These are phyloP conservation scores for Herpomyces periplanetae DNA, from an alignment of 2,329 filamentous ascomycete species.

Conservation along the genomic window DNA sequence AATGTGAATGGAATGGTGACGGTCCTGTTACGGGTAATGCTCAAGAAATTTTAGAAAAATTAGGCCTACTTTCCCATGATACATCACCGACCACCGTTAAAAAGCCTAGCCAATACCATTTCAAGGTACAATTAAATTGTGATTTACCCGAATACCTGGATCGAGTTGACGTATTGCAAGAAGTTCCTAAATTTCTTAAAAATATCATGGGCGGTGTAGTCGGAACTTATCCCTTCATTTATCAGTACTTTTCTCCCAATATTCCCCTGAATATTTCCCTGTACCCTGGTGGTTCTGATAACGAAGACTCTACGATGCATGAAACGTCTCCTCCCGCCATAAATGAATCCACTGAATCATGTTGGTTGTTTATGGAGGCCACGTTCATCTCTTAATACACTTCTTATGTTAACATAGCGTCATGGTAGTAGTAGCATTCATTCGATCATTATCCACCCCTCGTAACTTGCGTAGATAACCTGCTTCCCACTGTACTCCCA, in stretches of 20 bases:
- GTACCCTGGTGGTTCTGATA: constrained; percentile 3
- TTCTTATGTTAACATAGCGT: too few relatives aligned
- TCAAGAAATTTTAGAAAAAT: constrained; percentile 23
- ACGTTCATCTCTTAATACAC: constrained; percentile 71
- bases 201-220: constrained; percentile 52
- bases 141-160: constrained; percentile 28
- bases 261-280: neutral
- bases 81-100: too few relatives aligned
- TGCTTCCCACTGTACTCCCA: too few relatives aligned
- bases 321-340: neutral
- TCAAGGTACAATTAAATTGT: constrained; percentile 27
- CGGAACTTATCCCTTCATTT: constrained; percentile 87
- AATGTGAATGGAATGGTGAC: constrained; percentile 37
- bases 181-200: constrained; percentile 85
- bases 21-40: constrained; percentile 41
- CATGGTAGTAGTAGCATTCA: too few relatives aligned
- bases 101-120: too few relatives aligned
- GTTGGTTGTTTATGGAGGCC: constrained; percentile 44
- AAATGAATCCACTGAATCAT: constrained; percentile 18
- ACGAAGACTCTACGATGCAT: constrained; percentile 3
- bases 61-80: too few relatives aligned
- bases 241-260: constrained; percentile 26
- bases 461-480: too few relatives aligned
- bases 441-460: too few relatives aligned
- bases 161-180: constrained; percentile 73